phyloP scores from a whole-genome alignment of 1,284 basidiomycete genomes.

The Phenoliferia sp. region DNA sequence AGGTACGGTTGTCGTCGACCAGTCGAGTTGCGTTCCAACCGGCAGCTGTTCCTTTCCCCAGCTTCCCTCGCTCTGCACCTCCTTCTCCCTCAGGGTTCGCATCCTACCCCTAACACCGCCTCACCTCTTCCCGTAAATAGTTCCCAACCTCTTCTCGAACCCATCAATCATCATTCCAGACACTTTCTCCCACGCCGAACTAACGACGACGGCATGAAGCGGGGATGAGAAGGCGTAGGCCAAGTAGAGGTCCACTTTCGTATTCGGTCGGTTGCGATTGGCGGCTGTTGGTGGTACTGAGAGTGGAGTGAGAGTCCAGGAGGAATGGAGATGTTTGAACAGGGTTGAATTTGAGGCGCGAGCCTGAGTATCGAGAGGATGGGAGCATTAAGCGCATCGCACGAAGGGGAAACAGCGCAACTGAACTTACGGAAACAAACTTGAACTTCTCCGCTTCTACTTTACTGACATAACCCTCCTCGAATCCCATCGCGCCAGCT shows the following conservation, averaged over 20 bases:
- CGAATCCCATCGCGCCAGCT: constrained; percentile 81
- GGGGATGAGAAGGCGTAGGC: constrained; percentile 83
- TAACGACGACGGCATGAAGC: constrained; percentile 72
- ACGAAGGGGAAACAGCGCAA: not conserved
- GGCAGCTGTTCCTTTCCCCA: too few species aligned
- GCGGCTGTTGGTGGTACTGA: constrained; percentile 2
- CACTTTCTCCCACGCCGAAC: constrained; percentile 78
- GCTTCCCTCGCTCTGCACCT: too few species aligned
- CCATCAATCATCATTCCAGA: constrained; percentile 85
- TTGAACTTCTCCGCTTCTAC: constrained; percentile 73
- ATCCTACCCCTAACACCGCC: too few species aligned
- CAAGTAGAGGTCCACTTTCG: constrained; percentile 47
- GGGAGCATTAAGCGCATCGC: not conserved
- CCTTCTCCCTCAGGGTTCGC: too few species aligned
- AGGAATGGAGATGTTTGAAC: constrained; percentile 79
- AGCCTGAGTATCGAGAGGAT: constrained; percentile 50
- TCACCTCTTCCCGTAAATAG: constrained; percentile 13
- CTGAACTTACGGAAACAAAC: constrained; percentile 65
- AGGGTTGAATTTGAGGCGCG: constrained; percentile 75
- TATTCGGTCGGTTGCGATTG: constrained; percentile 16
- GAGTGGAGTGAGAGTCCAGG: constrained; percentile 48
- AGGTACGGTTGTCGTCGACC: too few species aligned
- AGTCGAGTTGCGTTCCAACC: too few species aligned
- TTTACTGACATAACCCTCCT: constrained; percentile 79
- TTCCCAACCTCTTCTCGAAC: constrained; percentile 56